phyloP scores from a whole-genome alignment of 257 asterid genomes.

The Lycium barbarum region DNA sequence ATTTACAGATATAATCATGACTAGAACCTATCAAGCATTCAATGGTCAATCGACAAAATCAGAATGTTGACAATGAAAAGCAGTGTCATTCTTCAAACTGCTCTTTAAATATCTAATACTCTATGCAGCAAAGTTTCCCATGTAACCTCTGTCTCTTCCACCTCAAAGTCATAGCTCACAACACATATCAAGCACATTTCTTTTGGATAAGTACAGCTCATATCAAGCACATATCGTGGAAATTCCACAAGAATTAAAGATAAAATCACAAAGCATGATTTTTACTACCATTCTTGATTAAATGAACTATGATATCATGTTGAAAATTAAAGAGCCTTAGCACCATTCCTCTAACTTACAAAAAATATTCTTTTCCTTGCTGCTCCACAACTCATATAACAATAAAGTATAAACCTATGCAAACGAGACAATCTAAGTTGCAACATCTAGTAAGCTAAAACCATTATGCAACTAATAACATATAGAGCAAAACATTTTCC shows the following conservation, averaged over 20 bases:
- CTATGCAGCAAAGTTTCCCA: not conserved
- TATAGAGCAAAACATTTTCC: not conserved
- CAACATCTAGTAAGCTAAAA: not conserved
- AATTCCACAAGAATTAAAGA: not conserved
- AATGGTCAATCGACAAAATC: not conserved
- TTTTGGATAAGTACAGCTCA: conserved; percentile 19
- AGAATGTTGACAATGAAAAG: not conserved
- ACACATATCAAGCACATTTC: not conserved
- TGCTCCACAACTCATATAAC: not conserved
- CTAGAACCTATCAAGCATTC: not conserved
- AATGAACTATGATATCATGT: not conserved
- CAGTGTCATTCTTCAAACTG: not conserved
- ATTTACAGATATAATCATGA: not conserved
- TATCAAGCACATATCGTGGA: not conserved
- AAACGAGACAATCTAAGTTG: not conserved
- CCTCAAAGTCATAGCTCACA: not conserved
- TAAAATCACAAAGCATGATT: not conserved
- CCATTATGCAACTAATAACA: not conserved
- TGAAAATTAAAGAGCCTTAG: conserved; percentile 9
- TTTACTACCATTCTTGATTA: not conserved
- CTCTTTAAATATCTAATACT: not conserved
- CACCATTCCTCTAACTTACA: conserved; percentile 26
- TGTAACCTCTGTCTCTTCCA: not conserved
- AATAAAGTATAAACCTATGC: not conserved
- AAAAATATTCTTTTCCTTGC: conserved; percentile 22